phyloP scores from a whole-genome alignment of 2,329 filamentous ascomycete species.

The Parafenestella ontariensis region DNA sequence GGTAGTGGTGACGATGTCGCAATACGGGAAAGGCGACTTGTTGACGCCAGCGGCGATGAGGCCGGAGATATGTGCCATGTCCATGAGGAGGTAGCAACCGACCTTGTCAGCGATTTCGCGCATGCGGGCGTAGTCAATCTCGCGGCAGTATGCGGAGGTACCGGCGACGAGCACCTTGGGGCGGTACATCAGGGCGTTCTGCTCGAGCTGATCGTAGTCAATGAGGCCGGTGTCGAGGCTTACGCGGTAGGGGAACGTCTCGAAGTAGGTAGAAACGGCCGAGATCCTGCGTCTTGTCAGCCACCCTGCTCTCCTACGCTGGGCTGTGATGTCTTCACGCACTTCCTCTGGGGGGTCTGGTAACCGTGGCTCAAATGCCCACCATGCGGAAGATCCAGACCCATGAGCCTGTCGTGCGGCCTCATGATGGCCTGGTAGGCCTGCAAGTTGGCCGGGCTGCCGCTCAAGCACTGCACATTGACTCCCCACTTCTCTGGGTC shows the following conservation, averaged over 20 bases:
- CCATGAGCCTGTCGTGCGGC: constrained; percentile 95
- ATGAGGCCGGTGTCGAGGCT: constrained; percentile 91
- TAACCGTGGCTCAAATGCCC: constrained; percentile 97
- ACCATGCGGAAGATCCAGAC: constrained; percentile 91
- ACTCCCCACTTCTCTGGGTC: constrained; percentile 92
- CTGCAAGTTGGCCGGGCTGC: constrained; percentile 95
- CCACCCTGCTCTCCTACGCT: background rate
- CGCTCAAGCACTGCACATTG: constrained; percentile 86
- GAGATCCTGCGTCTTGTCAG: constrained; percentile 70
- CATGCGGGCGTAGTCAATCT: constrained; percentile 95
- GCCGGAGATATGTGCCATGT: constrained; percentile 98
- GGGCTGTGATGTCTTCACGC: constrained; percentile 44
- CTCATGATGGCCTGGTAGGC: constrained; percentile 98
- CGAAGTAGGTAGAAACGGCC: constrained; percentile 98
- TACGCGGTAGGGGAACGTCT: constrained; percentile 93
- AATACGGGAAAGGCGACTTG: constrained; percentile 85
- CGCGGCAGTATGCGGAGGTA: constrained; percentile 92
- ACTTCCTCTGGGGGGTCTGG: constrained; percentile 93
- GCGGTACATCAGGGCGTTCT: constrained; percentile 85
- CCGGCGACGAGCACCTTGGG: constrained; percentile 96
- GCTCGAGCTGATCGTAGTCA: constrained; percentile 91
- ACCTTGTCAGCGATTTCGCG: constrained; percentile 89
- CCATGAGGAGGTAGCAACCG: constrained; percentile 89
- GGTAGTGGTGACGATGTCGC: constrained; percentile 96
- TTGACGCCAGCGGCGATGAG: constrained; percentile 91